Percentiles rank a stretch among this genome's conserved stretches.
Evolutionary conservation across 176 grass and related monocot species (phyloP).

Genomic region (Triticum timopheevii): DNA sequence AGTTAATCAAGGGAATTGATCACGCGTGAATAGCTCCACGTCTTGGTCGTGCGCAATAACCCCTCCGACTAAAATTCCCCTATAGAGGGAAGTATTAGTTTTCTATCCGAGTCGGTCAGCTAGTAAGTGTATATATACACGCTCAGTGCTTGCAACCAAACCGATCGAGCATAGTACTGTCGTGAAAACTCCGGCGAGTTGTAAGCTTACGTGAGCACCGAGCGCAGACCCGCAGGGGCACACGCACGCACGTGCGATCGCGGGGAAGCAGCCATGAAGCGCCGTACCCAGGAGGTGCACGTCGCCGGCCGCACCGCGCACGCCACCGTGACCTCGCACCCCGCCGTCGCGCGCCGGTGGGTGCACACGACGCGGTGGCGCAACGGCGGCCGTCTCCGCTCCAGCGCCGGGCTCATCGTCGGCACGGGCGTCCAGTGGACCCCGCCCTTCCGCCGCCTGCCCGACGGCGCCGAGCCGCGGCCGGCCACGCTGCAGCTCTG

Average conservation of each 20-base stretch:
- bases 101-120: background rate
- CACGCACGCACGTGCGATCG: too few relatives aligned
- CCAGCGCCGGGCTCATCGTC: background rate
- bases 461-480: background rate
- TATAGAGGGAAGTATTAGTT: background rate
- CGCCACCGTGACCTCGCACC: slow-evolving; percentile 7
- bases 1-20: too few relatives aligned
- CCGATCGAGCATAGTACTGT: background rate
- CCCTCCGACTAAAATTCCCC: background rate
- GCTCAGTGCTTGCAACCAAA: background rate
- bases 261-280: background rate
- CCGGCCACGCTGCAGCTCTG: slow-evolving; percentile 11
- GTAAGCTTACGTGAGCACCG: too few relatives aligned
- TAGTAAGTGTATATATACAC: background rate
- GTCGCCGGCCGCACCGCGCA: background rate
- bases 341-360: background rate
- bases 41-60: background rate
- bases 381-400: background rate
- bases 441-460: background rate
- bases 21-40: background rate
- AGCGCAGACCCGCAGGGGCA: too few relatives aligned
- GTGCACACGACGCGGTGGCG: background rate
- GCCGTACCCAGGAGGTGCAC: background rate
- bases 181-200: background rate
- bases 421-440: slow-evolving; percentile 13